Percentiles rank a stretch among this genome's conserved stretches.
Conservation (phyloP, 805 yeast species). For the Candida chauliodis region DNA sequence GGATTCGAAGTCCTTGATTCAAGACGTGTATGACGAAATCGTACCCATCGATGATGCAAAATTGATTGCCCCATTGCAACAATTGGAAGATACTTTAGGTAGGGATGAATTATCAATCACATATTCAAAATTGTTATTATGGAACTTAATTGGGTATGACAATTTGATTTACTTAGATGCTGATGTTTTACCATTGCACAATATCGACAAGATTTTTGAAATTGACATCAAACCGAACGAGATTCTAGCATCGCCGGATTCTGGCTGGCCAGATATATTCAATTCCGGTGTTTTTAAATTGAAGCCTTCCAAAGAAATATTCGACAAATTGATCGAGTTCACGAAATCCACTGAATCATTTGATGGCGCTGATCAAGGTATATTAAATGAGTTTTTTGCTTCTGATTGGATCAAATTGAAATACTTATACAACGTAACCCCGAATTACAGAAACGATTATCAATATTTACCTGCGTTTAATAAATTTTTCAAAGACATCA, state of each 20-base stretch:
- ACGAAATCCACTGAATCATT: slow-evolving; percentile 17
- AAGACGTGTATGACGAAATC: slow-evolving; percentile 22
- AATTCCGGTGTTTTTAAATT: slow-evolving; percentile 26
- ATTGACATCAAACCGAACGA: slow-evolving; percentile 8
- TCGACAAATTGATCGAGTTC: slow-evolving; percentile 15
- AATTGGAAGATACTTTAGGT: slow-evolving; percentile 21
- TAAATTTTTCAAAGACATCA: slow-evolving; percentile 25
- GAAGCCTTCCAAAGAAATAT: slow-evolving; percentile 18
- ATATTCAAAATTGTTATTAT: slow-evolving; percentile 24
- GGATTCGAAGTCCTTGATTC: slow-evolving; percentile 19
- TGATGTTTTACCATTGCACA: slow-evolving; percentile 23
- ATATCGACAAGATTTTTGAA: slow-evolving; percentile 20
- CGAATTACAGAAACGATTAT: slow-evolving; percentile 24
- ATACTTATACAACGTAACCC: slow-evolving; percentile 34
- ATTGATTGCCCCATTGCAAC: slow-evolving; percentile 16
- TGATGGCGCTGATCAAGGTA: slow-evolving; percentile 39
- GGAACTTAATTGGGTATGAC: slow-evolving; percentile 22
- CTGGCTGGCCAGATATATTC: slow-evolving; percentile 33
- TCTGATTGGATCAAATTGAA: slow-evolving; percentile 30
- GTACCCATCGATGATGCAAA: slow-evolving; percentile 18
- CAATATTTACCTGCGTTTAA: slow-evolving; percentile 32
- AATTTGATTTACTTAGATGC: slow-evolving; percentile 24
- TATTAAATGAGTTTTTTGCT: slow-evolving; percentile 29
- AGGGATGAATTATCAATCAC: slow-evolving; percentile 25
- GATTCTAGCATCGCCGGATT: slow-evolving; percentile 25